Evolutionary conservation across 2,329 filamentous ascomycete genomes (phyloP).

Genomic region (Penicillium sp.): DNA sequence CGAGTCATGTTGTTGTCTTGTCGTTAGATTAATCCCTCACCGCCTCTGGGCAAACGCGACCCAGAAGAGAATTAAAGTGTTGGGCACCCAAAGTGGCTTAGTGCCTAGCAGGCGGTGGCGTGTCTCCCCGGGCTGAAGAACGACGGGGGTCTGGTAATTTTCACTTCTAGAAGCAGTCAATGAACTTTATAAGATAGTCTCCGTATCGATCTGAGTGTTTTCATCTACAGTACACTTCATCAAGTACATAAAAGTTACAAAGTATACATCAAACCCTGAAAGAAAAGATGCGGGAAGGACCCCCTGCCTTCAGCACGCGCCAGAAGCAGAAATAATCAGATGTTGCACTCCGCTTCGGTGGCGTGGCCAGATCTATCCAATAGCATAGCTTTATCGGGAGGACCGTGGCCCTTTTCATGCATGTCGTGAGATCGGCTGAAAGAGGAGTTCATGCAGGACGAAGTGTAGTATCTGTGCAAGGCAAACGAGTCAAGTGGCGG

Average conservation of each 20-base stretch:
- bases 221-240: too few species aligned
- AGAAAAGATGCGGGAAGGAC: not conserved
- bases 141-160: constrained; percentile 14
- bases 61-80: constrained; percentile 10
- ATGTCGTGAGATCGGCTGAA: constrained; percentile 8
- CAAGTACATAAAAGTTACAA: not conserved
- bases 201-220: too few species aligned
- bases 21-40: not conserved
- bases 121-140: constrained; percentile 13
- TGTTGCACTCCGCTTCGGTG: not conserved
- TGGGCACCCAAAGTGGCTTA: constrained; percentile 17
- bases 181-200: too few species aligned
- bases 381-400: not conserved
- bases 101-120: not conserved
- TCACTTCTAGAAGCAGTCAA: not conserved
- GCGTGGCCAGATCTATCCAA: not conserved
- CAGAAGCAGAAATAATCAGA: not conserved
- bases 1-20: not conserved
- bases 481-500: too few species aligned
- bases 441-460: constrained; percentile 13
- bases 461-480: not conserved
- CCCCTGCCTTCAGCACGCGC: not conserved
- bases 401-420: not conserved
- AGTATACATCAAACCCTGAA: not conserved
- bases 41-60: constrained; percentile 3